These are phyloP conservation scores for Pseudovirgaria hyperparasitica DNA, from an alignment of 2,329 filamentous ascomycete genomes.

Conservation along the genomic window DNA sequence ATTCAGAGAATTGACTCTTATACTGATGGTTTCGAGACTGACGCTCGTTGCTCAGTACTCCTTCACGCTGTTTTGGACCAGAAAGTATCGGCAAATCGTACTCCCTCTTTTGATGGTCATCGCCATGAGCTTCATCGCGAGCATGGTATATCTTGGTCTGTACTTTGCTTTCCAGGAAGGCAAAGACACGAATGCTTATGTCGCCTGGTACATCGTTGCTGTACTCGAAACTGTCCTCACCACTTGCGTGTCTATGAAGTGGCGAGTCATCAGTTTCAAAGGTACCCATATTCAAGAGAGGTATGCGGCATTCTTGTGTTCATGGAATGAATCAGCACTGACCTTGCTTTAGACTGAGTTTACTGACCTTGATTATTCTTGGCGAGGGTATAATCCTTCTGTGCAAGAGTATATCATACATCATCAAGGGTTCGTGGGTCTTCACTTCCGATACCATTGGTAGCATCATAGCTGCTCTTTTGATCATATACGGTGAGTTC, in stretches of 20 bases:
- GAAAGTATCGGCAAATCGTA: slow-evolving; percentile 15
- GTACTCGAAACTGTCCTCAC: slow-evolving; percentile 18
- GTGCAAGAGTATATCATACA: slow-evolving; percentile 19
- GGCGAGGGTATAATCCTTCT: slow-evolving; percentile 27
- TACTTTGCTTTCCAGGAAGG: slow-evolving; percentile 15
- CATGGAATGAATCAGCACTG: no score
- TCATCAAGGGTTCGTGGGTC: slow-evolving; percentile 19
- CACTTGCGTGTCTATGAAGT: slow-evolving; percentile 17
- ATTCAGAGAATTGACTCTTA: slow-evolving; percentile 26
- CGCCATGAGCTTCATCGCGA: slow-evolving; percentile 19
- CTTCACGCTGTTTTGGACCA: slow-evolving; percentile 21
- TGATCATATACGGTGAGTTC: slow-evolving; percentile 17
- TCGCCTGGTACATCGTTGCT: slow-evolving; percentile 40
- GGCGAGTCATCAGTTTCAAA: slow-evolving; percentile 23
- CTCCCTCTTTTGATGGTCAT: slow-evolving; percentile 22
- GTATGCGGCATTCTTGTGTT: no score
- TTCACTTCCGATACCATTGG: slow-evolving; percentile 16
- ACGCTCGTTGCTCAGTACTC: slow-evolving; percentile 26
- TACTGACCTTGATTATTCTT: slow-evolving; percentile 26
- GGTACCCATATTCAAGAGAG: slow-evolving; percentile 25
- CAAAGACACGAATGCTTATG: slow-evolving; percentile 23
- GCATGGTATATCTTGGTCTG: slow-evolving; percentile 20
- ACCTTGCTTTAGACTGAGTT: no score
- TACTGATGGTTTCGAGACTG: slow-evolving; percentile 24
- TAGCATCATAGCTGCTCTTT: slow-evolving; percentile 18